Evolutionary conservation across 1,139 yeast genomes (phyloP), one percentile per base, ranked within the genome.

Genomic region (Yamadazyma diddensiae): DNA sequence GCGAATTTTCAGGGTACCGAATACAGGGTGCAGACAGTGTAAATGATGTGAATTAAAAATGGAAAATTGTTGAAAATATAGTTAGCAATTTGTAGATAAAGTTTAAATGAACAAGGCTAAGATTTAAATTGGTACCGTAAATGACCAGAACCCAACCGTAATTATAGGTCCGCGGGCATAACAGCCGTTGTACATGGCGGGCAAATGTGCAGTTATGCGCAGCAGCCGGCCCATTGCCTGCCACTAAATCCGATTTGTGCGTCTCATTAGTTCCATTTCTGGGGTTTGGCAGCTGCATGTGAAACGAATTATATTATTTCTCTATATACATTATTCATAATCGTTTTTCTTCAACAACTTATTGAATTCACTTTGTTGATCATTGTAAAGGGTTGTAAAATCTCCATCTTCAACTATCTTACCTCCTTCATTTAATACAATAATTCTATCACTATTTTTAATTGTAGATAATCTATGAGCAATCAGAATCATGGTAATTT

Each of bases 381-480:
- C 65, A 6, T 70, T 62, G 53, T 76, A 82, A 28, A 90, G 65
- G 14, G 76, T 77, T 21, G 62, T 62, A 49, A 86, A 90, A 26
- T 66, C 60, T 13, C 97, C 97, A 43, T 80, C 84, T 57, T 92
- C 97, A 1, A 84, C 86, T n/a, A 88, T 85, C 19, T 67, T 67
- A 7, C 97, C 97, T 24, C 75, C 74, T 33, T 73, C 65, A 17
- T 88, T 86, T 16, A 90, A 60, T 3, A 90, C 97, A 39, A 90
- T 73, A 7, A 90, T 78, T 38, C 85, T 73, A 46, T 87, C 92
- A 38, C 95, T 82, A 46, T 88, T 75, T 46, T 82, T 78, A 35
- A 92, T 90, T 0, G 98, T 90, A 2, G 95, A 83, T 37, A 88
- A 66, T 44, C 97, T 68, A 56, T 90, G 98, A 2, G 97, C 97